Conservation (phyloP, 805 yeast genomes). For the Spathaspora gorwiae region DNA sequence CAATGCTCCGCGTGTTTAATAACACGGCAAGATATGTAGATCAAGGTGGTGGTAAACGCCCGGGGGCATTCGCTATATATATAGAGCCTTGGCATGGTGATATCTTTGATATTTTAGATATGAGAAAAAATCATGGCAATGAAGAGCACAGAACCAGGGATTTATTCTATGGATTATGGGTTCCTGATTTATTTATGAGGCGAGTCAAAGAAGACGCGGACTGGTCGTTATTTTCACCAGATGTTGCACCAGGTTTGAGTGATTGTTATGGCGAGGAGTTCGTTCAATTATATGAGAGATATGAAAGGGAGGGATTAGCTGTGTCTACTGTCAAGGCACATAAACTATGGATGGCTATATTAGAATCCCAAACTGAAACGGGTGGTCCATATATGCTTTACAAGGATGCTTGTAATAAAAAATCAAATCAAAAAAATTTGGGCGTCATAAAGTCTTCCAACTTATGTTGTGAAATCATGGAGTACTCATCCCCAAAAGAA, state of each 20-base stretch:
- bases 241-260: slow-evolving; percentile 78
- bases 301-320: slow-evolving; percentile 68
- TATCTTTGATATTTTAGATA: slow-evolving; percentile 76
- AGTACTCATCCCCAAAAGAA: slow-evolving; percentile 87
- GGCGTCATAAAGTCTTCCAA: slow-evolving; percentile 93
- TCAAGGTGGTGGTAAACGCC: slow-evolving; percentile 97
- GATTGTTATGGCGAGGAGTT: slow-evolving; percentile 86
- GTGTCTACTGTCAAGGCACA: slow-evolving; percentile 73
- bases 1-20: slow-evolving; percentile 94
- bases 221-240: slow-evolving; percentile 90
- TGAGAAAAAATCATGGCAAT: slow-evolving; percentile 91
- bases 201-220: slow-evolving; percentile 72
- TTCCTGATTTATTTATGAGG: slow-evolving; percentile 90
- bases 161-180: slow-evolving; percentile 89
- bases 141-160: slow-evolving; percentile 94
- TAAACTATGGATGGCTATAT: slow-evolving; percentile 82
- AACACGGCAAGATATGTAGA: slow-evolving; percentile 96
- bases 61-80: slow-evolving; percentile 94
- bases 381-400: slow-evolving; percentile 94
- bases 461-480: slow-evolving; percentile 90
- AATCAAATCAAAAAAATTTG: slow-evolving; percentile 86
- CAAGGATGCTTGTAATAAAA: slow-evolving; percentile 85
- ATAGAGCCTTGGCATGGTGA: slow-evolving; percentile 98
- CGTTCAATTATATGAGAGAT: slow-evolving; percentile 61
- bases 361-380: slow-evolving; percentile 92